Base-by-base conservation (phyloP, 2,329 filamentous ascomycete species). In the Pseudopithomyces maydicus region DNA sequence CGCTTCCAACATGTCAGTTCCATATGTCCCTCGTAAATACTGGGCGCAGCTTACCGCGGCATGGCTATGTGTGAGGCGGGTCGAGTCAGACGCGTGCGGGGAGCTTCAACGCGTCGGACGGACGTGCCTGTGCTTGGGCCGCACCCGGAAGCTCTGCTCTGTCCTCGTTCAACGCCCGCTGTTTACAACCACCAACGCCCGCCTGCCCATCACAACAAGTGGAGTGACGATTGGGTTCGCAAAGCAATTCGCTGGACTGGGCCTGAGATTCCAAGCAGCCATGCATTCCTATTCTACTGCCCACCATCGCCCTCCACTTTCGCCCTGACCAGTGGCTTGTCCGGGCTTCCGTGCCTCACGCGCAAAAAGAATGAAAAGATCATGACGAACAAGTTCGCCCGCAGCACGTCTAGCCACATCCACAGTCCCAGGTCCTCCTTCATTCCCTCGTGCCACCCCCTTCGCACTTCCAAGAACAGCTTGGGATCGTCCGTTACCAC, bases 401-500 rank as follows among this genome's bases (percentile, higher is more conserved):
- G 58, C 43, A 70, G 7, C 22, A 77, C 67, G 22, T 75, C 68
- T 45, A 72, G 52, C 67, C 66, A 73, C 20, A 67, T 60, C 54
- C 59, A 54, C n/a, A 73, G 29, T 10, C 70, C 56, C 23, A 77
- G 55, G 1, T 67, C 65, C 26, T 70, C 65, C 44, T 68, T 70
- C 50, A 60, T 67, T 4, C 67, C 68, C 49, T 78, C 75, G 44
- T 80, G 76, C 67, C 75, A 80, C 12, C 67, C 67, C 26, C 80
- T 61, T 36, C 69, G 74, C 58, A 91, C 82, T 43, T 88, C 83
- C 22, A 87, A 71, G 68, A 88, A 94, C 62, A 84, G 75, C 70
- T 84, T 84, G 1, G 91, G 90, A 64, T 97, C 88, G 70, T 97
- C 93, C 0, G 92, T 96, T 52, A 97, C 88, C 4, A 97, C 89